A percentile compares a stretch with the other conserved stretches of the same genome.
Evolutionary conservation across 2,329 filamentous ascomycete genomes (phyloP).

Genomic region (Cephalotrichum gorgonifer): DNA sequence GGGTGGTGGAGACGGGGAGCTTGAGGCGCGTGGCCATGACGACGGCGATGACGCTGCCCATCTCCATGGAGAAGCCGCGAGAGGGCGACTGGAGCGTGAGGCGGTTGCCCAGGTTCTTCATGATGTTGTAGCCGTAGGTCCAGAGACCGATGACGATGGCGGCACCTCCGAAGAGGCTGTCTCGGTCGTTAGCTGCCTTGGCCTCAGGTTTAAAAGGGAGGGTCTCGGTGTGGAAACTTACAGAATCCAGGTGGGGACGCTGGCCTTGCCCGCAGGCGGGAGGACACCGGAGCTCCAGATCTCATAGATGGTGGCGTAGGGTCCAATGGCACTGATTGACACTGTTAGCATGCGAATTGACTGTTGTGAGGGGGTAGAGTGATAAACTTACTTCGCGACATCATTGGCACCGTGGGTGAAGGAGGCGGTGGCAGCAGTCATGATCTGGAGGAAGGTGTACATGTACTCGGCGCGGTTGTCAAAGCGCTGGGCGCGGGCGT

Average conservation of each 20-base stretch:
- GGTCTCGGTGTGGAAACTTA: neutral
- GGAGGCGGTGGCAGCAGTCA: slow-evolving; percentile 51
- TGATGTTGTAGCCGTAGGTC: slow-evolving; percentile 55
- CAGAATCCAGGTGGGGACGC: slow-evolving; percentile 51
- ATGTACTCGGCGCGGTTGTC: slow-evolving; percentile 52
- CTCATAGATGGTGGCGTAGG: slow-evolving; percentile 51
- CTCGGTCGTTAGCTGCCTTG: too few relatives aligned
- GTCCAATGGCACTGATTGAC: slow-evolving; percentile 36
- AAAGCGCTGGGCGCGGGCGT: slow-evolving; percentile 46
- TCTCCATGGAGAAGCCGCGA: slow-evolving; percentile 49
- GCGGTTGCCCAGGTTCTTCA: slow-evolving; percentile 51
- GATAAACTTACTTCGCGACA: slow-evolving; percentile 26
- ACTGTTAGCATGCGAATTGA: slow-evolving; percentile 19
- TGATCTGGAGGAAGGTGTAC: slow-evolving; percentile 49
- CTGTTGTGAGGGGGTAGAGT: neutral
- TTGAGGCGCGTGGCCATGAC: slow-evolving; percentile 52
- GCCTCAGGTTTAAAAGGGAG: too few relatives aligned
- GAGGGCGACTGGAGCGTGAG: slow-evolving; percentile 51
- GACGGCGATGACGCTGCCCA: slow-evolving; percentile 51
- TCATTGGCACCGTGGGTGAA: slow-evolving; percentile 61
- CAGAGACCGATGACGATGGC: slow-evolving; percentile 45
- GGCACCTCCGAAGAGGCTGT: slow-evolving; percentile 32
- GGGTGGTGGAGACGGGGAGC: slow-evolving; percentile 54
- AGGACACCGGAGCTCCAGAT: slow-evolving; percentile 43
- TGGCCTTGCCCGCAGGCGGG: slow-evolving; percentile 23